phyloP scores from a whole-genome alignment of 2,329 filamentous ascomycete genomes.

The Arthrobotrys musiformis region DNA sequence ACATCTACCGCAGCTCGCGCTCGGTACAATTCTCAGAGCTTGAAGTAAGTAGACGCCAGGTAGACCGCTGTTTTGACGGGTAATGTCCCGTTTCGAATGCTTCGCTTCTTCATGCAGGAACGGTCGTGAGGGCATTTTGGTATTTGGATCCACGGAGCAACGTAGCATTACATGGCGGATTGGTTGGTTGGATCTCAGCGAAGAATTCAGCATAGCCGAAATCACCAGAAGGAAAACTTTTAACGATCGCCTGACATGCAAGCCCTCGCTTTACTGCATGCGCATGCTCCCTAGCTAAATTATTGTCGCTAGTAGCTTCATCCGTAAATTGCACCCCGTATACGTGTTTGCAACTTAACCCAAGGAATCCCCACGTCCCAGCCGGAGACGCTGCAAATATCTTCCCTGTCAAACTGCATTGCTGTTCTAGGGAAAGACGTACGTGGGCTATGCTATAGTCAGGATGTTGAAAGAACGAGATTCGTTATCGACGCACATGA shows the following conservation, averaged over 20 bases:
- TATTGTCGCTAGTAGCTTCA: slow-evolving; percentile 6
- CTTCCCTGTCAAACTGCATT: slow-evolving; percentile 18
- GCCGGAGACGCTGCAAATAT: slow-evolving; percentile 10
- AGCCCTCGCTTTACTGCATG: slow-evolving; percentile 30
- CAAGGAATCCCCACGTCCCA: slow-evolving; percentile 6
- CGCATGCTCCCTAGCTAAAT: slow-evolving; percentile 17
- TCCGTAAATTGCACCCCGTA: slow-evolving; percentile 8
- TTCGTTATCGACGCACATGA: slow-evolving; percentile 33
- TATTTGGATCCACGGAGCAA: slow-evolving; percentile 41
- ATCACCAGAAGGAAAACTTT: slow-evolving; percentile 6
- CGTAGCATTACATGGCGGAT: slow-evolving; percentile 30
- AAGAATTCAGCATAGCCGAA: slow-evolving; percentile 29
- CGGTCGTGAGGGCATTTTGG: slow-evolving; percentile 27
- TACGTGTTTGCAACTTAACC: neutral
- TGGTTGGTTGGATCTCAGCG: slow-evolving; percentile 17
- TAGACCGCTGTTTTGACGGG: slow-evolving; percentile 46
- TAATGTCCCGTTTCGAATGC: slow-evolving; percentile 43
- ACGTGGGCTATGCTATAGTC: slow-evolving; percentile 11
- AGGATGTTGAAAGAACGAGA: slow-evolving; percentile 8
- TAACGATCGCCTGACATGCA: slow-evolving; percentile 41
- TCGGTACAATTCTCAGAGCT: slow-evolving; percentile 17
- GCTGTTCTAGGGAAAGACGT: slow-evolving; percentile 13
- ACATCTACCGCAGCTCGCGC: slow-evolving; percentile 20
- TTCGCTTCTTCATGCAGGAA: slow-evolving; percentile 54
- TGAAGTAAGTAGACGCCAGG: slow-evolving; percentile 36